Base-by-base conservation (phyloP, 106 monocot species). In the Hemerocallis citrina region DNA sequence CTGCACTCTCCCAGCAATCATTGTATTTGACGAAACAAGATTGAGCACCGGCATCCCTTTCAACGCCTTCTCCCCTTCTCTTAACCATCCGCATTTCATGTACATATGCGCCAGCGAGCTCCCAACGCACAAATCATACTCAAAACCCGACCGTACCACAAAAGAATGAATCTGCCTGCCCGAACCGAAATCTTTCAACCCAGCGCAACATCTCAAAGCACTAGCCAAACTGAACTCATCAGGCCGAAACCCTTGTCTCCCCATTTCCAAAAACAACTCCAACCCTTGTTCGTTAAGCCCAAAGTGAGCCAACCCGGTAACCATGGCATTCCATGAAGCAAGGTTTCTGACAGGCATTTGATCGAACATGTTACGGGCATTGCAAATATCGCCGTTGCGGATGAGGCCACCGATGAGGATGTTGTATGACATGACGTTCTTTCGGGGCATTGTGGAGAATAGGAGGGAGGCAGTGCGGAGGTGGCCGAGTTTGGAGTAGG, bases 71-170 rank as follows among this genome's bases (percentile, higher is more conserved):
- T 92, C 91, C 1, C 85, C 91, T 15, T 79, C 77, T 12, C 31
- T 16, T 25, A 86, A 69, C 15, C 40, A 40, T 0, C 82, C 77
- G 24, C 82, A 74, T 37, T 77, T 74, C 85, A 91, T 91, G 63
- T 91, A 91, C 85, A 91, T 82, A 62, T 86, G 82, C 60, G 82
- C 79, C 32, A 92, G 77, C 3, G 91, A 85, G 60, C 80, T 85
- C 31, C 77, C 85, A 14, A 86, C 85, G 24, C 85, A 85, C 11
- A 77, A 33, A 65, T 85, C 85, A 0, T 6, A 33, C 54, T 66
- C 64, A 25, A 85, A 70, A 0, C 91, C 91, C 21, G 58, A 71
- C 6, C 34, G 47, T 10, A 68, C n/a, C 1, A 79, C 74, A 39
- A 31, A 68, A 1, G 44, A 77, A 57, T 92, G 91, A 20, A 92